phyloP scores from a whole-genome alignment of 2,329 filamentous ascomycete species.

The Phaeosphaeria sp. region DNA sequence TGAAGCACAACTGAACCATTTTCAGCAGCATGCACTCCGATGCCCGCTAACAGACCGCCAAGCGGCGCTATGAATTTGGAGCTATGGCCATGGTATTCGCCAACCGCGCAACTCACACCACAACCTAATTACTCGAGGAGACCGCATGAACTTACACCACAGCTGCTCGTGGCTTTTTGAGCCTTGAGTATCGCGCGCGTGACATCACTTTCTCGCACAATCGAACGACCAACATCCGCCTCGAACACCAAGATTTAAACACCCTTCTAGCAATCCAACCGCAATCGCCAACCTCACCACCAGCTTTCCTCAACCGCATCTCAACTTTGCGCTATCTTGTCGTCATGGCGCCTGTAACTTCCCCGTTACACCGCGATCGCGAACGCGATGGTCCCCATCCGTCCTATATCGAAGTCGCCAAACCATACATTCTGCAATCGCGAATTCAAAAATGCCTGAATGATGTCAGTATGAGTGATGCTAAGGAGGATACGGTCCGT shows the following conservation, averaged over 20 bases:
- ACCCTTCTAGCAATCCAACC: neutral
- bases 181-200: neutral
- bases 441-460: constrained; percentile 76
- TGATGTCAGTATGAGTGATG: constrained; percentile 73
- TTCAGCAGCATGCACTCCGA: neutral
- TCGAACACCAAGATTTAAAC: neutral
- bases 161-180: neutral
- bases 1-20: neutral
- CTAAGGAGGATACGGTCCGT: constrained; percentile 79
- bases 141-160: neutral
- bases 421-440: constrained; percentile 83
- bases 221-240: neutral
- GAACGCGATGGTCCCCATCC: constrained; percentile 61
- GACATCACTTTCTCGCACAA: neutral
- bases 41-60: neutral
- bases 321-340: neutral
- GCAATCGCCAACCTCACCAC: neutral
- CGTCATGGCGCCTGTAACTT: constrained; percentile 40
- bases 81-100: constrained; percentile 29
- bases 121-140: constrained; percentile 2
- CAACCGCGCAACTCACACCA: constrained; percentile 7
- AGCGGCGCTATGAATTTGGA: constrained; percentile 2
- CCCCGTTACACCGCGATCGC: constrained; percentile 28
- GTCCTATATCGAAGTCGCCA: constrained; percentile 68
- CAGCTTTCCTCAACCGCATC: neutral